Base-by-base conservation (phyloP, 192 early-diverging fungal species). In the Kickxella alabastrina region DNA sequence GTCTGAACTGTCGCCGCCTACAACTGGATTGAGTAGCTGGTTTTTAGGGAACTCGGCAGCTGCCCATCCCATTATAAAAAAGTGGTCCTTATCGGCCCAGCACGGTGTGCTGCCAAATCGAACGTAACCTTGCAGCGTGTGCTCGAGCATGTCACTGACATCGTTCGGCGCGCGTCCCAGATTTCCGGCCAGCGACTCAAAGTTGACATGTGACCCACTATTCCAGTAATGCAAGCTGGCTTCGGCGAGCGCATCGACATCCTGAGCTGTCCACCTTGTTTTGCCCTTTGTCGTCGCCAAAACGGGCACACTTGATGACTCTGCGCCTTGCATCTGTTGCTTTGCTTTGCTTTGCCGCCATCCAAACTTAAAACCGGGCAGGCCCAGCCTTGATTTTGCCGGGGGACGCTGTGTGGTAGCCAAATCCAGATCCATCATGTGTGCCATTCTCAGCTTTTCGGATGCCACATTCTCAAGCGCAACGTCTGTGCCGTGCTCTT, bases 81-180 rank as follows among this genome's bases (percentile, higher is more conserved):
- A 15, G 2, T 37, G 54, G 47, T 54, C 52, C 43, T 74, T 48
- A 12, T 45, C 56, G 4, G 45, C 64, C 70, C 70, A 74, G 32
- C 25, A 59, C 4, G 64, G 45, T 10, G 54, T 47, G 22, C 57
- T 56, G 17, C 67, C 67, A 62, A 74, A 67, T 21, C 55, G 63
- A 35, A 47, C 58, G 21, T 66, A 66, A 8, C 63, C 64, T 47
- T 61, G 59, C 2, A 74, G 55, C 46, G 61, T 58, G 55, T 66
- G 54, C 43, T 67, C 70, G 10, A 74, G 70, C 70, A 74, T 74
- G 26, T 74, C 63, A 38, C 50, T 29, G 13, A 74, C 46, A 3
- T 62, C 70, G 10, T 32, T 32, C 0, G 39, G 22, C 6, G 70
- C 28, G 31, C 70, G 63, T 7, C 52, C 54, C 18, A 62, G 44